Base-by-base conservation (phyloP, 331 rosid species). In the Prunus yedoensis region DNA sequence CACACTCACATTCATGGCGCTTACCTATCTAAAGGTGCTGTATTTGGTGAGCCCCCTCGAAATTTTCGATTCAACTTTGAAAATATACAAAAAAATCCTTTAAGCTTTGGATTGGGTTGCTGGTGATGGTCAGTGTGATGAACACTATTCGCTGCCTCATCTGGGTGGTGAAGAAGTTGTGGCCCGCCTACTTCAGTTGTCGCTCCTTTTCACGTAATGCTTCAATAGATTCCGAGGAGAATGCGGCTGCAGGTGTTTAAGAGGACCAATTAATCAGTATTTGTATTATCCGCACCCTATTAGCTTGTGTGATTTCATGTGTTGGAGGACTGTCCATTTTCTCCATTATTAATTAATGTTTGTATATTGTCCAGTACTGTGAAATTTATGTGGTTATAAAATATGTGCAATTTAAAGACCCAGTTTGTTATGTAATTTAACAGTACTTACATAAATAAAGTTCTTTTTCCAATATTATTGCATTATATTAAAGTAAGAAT, bases 151-250 rank as follows among this genome's bases (percentile, higher is more conserved):
- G 80, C 2, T 6, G 77, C 27, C 3, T 58, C 13, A 12, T 38
- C 60, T 83, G 75, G 84, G 16, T 73, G 3, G 14, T 73, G 6
- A 73, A 76, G 75, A 13, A 0, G 23, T 71, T 59, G 47, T 21
- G 14, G 46, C 68, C 17, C 1, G 21, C n/a, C 32, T 58, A 56
- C 28, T 18, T n/a, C 59, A 0, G 11, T 15, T 1, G 17, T 50
- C 17, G 20, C 56, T 16, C 56, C 56, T 51, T 13, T 13, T 51
- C 20, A 1, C 14, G 56, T 51, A n/a, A n/a, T 3, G 59, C 9
- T 54, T 0, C 13, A n/a, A n/a, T 0, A 1, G 0, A 0, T 54
- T 54, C 21, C 3, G 3, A 54, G 21, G 59, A 54, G 59, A 54
- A 17, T n/a, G 59, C 11, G 12, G 0, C 25, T 54, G 4, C 13